These are phyloP conservation scores for Alternaria incomplexa DNA, from an alignment of 2,329 filamentous ascomycete genomes.

Conservation along the genomic window DNA sequence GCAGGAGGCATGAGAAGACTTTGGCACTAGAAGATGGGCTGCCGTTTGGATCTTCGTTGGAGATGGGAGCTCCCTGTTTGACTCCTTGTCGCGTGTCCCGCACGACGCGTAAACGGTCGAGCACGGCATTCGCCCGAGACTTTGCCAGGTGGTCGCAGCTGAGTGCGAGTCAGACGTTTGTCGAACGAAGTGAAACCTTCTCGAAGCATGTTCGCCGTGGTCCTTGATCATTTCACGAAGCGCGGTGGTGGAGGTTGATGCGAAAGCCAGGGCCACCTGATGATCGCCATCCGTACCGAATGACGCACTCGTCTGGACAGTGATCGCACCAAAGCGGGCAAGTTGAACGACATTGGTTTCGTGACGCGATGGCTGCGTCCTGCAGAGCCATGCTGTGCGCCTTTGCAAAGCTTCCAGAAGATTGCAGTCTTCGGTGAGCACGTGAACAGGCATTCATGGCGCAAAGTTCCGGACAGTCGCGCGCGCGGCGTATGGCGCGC, in stretches of 20 bases:
- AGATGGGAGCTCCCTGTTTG: constrained; percentile 13
- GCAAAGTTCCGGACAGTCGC: constrained; percentile 4
- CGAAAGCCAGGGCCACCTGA: constrained; percentile 30
- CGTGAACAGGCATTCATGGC: constrained; percentile 17
- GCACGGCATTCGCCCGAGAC: neutral
- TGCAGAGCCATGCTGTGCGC: constrained; percentile 17
- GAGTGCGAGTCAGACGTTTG: constrained; percentile 10
- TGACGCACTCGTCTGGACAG: constrained; percentile 32
- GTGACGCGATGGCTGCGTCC: constrained; percentile 28
- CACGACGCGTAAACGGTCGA: neutral
- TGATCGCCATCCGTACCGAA: constrained; percentile 41
- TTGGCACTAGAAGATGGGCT: constrained; percentile 18
- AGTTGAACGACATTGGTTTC: constrained; percentile 41
- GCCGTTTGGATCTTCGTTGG: constrained; percentile 14
- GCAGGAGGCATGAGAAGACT: neutral
- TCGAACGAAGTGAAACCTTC: constrained; percentile 38
- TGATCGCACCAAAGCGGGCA: constrained; percentile 16
- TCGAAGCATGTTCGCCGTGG: constrained; percentile 37
- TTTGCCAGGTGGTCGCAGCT: neutral
- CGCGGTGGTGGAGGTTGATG: constrained; percentile 19
- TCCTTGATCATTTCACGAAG: constrained; percentile 28
- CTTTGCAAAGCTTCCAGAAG: constrained; percentile 26
- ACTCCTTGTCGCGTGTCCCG: neutral
- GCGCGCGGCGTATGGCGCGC: constrained; percentile 10
- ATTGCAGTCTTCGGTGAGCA: constrained; percentile 16